phyloP scores from a whole-genome alignment of 148 eudicot genomes.

The Vaccinium myrtillus region DNA sequence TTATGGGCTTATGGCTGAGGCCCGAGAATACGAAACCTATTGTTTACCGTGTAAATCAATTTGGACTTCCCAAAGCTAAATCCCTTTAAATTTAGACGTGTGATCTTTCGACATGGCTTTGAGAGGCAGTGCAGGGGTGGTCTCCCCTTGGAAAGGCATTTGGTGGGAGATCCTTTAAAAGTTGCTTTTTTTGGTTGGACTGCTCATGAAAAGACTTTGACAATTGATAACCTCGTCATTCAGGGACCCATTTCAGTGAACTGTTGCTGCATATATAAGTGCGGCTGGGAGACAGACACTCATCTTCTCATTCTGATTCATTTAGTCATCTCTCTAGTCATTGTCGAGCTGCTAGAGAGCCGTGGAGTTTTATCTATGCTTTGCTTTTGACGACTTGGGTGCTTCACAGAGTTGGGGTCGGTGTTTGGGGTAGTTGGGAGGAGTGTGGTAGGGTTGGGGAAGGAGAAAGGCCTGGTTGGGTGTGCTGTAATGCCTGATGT shows the following conservation, averaged over 20 bases:
- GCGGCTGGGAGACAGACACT: neutral
- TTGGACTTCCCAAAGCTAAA: neutral
- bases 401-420: neutral
- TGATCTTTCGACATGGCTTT: neutral
- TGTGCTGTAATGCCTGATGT: neutral
- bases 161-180: neutral
- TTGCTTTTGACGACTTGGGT: neutral
- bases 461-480: neutral
- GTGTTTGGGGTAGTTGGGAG: neutral
- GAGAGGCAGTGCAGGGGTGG: neutral
- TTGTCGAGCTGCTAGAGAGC: neutral
- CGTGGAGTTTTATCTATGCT: neutral
- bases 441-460: neutral
- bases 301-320: conserved; percentile 1
- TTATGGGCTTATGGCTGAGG: neutral
- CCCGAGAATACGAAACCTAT: neutral
- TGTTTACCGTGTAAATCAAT: neutral
- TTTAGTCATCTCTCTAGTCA: neutral
- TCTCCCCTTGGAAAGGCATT: neutral
- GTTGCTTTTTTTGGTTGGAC: neutral
- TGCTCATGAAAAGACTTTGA: neutral
- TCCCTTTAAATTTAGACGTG: neutral
- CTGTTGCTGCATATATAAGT: neutral
- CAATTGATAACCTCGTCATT: neutral
- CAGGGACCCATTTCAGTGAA: neutral